Evolutionary conservation across 2,329 filamentous ascomycete species (phyloP).

Genomic region (Falciphora oryzae): DNA sequence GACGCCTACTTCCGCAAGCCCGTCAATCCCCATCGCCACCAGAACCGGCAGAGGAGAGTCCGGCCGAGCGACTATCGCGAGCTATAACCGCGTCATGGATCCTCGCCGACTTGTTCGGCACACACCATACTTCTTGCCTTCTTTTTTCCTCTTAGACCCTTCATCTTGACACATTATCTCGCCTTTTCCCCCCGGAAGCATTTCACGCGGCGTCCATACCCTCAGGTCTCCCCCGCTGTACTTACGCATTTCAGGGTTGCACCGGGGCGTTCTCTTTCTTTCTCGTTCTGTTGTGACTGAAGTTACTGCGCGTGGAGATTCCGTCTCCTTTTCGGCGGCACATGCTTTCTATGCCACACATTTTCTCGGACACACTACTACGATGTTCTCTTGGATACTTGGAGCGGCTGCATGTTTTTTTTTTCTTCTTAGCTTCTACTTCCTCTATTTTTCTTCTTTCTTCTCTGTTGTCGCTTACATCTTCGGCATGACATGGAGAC

Average conservation of each 20-base stretch:
- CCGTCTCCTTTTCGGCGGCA: neutral
- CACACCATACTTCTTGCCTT: neutral
- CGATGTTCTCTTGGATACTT: neutral
- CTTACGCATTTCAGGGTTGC: neutral
- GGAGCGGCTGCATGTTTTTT: neutral
- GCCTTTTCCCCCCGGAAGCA: neutral
- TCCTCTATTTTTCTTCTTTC: neutral
- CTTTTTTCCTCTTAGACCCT: neutral
- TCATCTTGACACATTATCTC: neutral
- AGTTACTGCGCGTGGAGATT: neutral
- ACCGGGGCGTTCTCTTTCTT: neutral
- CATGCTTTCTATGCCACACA: neutral
- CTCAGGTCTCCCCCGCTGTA: neutral
- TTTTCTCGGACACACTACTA: neutral
- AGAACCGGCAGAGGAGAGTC: slow-evolving; percentile 71
- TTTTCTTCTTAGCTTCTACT: neutral
- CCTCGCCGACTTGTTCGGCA: neutral
- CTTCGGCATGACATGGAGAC: neutral
- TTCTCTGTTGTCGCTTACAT: neutral
- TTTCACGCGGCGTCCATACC: neutral
- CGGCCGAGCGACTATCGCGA: slow-evolving; percentile 89
- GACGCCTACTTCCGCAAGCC: slow-evolving; percentile 94
- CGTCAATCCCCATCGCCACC: slow-evolving; percentile 87
- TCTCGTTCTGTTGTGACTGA: neutral
- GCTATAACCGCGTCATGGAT: slow-evolving; percentile 43